Base-by-base conservation (phyloP, 1,284 basidiomycete species). In the Fomitiporia mediterranea region DNA sequence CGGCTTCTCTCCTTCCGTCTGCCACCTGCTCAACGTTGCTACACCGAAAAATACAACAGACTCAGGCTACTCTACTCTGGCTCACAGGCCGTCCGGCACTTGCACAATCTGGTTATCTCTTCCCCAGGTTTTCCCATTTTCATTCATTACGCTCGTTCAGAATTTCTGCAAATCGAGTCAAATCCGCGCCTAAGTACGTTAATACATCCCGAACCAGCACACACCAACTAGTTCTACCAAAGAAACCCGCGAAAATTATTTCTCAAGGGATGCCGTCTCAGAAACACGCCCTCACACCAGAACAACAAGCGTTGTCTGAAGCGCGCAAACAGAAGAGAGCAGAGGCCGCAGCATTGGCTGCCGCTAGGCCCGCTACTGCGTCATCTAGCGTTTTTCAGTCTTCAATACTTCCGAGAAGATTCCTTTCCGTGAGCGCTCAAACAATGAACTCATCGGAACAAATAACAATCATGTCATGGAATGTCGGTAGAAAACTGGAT, bases 381-480 rank as follows among this genome's bases (percentile, higher is more conserved):
- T 30, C 56, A 5, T 49, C 17, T 51, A 8, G 59, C 35, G 30
- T 25, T 28, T 30, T 30, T 28, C 44, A 65, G 32, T 67, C 68
- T 38, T 63, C 60, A 32, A 78, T 84, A 35, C 57, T 80, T 9
- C 53, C 71, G 37, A 74, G 87, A 51, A 68, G 70, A 57, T 89
- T 86, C 86, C 62, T 83, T 42, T 61, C 71, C 5, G 23, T n/a
- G 19, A 19, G 15, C 51, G 23, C 6, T 40, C n/a, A 8, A 32
- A 8, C 28, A n/a, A 40, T 25, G 25, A 15, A 34, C 11, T 34
- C 28, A 13, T 53, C 62, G 17, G 66, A 64, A 38, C 65, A 65
- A 21, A 59, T 82, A 54, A 85, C 75, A 65, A 66, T 91, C 54
- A 74, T 89, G 73, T 84, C 84, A 11, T 91, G 89, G 88, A 91